Percentiles rank a stretch among this genome's conserved stretches.
phyloP scores from a whole-genome alignment of 2,329 filamentous ascomycete genomes.

The Tolypocladium cylindrosporum region DNA sequence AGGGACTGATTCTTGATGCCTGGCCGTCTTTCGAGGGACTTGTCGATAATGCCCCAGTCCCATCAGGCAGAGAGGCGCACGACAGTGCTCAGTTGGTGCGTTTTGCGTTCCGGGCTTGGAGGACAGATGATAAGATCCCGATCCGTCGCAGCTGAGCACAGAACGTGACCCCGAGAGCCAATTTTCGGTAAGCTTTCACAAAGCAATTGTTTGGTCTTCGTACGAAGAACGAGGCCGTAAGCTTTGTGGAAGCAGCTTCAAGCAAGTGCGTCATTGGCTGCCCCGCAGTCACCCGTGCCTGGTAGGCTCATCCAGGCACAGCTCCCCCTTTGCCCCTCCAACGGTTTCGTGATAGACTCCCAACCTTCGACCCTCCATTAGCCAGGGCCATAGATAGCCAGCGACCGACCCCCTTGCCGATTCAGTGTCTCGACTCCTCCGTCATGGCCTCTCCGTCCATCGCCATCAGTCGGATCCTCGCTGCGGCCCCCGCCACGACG shows the following conservation, averaged over 20 bases:
- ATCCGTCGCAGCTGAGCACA: neutral
- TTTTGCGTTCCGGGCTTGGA: neutral
- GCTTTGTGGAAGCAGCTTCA: no score
- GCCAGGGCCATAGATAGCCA: neutral
- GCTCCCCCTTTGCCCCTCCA: neutral
- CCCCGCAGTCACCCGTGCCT: neutral
- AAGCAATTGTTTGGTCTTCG: no score
- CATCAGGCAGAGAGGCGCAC: neutral
- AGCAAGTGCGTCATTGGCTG: neutral
- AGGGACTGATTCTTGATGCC: neutral
- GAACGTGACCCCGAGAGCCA: neutral
- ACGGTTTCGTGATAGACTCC: neutral
- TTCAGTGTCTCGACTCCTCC: neutral
- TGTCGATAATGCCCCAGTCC: neutral
- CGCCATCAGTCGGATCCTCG: slow-evolving; percentile 61
- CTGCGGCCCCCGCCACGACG: slow-evolving; percentile 71
- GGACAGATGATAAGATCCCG: neutral
- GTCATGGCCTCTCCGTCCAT: slow-evolving; percentile 35
- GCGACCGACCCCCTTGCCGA: neutral
- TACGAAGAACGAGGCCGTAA: no score
- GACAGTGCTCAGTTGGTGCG: neutral
- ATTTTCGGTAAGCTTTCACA: no score
- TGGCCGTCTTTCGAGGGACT: neutral
- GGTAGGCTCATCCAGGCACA: neutral
- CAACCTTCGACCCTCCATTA: neutral